A percentile compares a stretch with the other conserved stretches of the same genome.
Evolutionary conservation across 2,329 filamentous ascomycete genomes (phyloP).

Genomic region (Fusarium xyrophilum): DNA sequence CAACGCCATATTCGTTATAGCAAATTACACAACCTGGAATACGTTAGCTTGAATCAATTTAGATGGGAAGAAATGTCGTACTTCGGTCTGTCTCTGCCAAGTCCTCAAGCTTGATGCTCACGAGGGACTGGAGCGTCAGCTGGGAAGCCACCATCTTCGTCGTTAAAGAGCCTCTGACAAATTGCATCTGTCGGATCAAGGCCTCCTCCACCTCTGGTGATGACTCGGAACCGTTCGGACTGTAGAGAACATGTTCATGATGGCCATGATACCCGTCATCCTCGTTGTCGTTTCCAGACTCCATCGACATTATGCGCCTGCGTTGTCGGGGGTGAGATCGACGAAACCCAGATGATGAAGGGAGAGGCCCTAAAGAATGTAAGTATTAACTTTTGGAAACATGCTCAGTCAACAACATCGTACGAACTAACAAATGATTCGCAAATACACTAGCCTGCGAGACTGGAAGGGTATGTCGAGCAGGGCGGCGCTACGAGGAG

Average conservation of each 20-base stretch:
- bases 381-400: conserved; percentile 14
- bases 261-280: conserved; percentile 17
- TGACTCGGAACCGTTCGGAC: conserved; percentile 8
- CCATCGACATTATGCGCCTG: conserved; percentile 39
- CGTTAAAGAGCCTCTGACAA: conserved; percentile 53
- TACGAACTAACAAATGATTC: conserved; percentile 1
- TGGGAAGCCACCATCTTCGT: conserved; percentile 58
- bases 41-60: conserved; percentile 12
- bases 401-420: not conserved
- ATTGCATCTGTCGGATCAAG: conserved; percentile 52
- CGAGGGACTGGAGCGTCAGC: conserved; percentile 54
- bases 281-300: conserved; percentile 34
- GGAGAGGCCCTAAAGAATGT: conserved; percentile 26
- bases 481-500: not conserved
- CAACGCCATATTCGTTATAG: conserved; percentile 66
- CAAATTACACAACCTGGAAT: conserved; percentile 66
- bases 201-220: conserved; percentile 43
- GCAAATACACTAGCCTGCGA: conserved; percentile 3
- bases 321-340: conserved; percentile 40
- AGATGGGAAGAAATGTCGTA: conserved; percentile 42
- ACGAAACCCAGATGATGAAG: conserved; percentile 38
- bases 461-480: not conserved
- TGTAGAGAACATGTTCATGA: conserved; percentile 22
- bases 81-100: conserved; percentile 57
- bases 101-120: conserved; percentile 54